Evolutionary conservation across 257 asterid genomes (phyloP), one percentile per base, ranked within the genome.

Genomic region (Solanum medicagineum): DNA sequence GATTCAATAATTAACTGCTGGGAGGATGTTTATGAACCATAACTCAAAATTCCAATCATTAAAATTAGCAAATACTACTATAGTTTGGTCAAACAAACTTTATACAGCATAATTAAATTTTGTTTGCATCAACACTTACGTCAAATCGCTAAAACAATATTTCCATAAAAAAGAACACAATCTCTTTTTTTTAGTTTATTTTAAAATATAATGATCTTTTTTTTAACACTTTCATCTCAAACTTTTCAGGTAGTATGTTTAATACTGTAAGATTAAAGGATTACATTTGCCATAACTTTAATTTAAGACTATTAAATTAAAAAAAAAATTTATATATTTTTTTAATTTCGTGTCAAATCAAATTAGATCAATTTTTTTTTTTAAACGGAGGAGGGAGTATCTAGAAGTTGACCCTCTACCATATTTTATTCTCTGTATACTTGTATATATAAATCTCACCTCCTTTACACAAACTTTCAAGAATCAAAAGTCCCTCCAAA

Each of bases 121-220:
- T 63, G 85, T 45, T 82, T 82, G 86, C 92, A 88, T 90, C 92
- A 89, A 91, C 75, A 69, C 90, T 86, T 77, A 85, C 88, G 87
- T 90, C 88, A 89, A 56, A 16, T 89, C 80, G 85, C 86, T 29
- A 80, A 65, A 85, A 88, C 47, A 65, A 10, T 47, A 42, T 63
- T 36, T 4, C 40, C 40, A 36, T 36, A 36, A 3, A 29, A 36
- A 3, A 36, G 6, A 36, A 36, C 3, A 29, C 32, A 29, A 29
- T 29, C 32, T 29, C 32, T 4, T 4, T 36, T 3, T 36, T 36
- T 36, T 36, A 3, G 40, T 36, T 36, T 36, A 36, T 36, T 36
- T 36, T 36, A 36, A 36, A 36, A 36, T 3, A 36, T 36, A 36
- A 36, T 36, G 6, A 1, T 36, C 6, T 36, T 36, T 36, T 36